phyloP scores from a whole-genome alignment of 176 grass and related monocot species.

The Themeda triandra region DNA sequence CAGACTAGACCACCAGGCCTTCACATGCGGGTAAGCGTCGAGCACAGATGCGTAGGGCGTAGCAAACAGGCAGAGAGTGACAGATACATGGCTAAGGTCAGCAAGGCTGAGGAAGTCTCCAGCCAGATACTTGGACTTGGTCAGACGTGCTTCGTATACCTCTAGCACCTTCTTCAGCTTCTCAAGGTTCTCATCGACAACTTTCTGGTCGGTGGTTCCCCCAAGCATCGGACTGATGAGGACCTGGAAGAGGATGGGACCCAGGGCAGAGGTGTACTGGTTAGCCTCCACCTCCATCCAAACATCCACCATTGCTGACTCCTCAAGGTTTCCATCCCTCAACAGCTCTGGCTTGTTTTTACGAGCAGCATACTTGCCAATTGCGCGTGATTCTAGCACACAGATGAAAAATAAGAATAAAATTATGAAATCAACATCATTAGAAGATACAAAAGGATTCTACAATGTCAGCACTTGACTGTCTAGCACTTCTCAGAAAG shows the following conservation, averaged over 20 bases:
- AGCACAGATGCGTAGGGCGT: constrained; percentile 43
- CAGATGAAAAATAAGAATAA: background rate
- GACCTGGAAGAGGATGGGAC: constrained; percentile 32
- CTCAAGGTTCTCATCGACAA: constrained; percentile 39
- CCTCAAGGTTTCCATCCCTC: constrained; percentile 26
- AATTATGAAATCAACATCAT: background rate
- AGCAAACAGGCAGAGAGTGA: constrained; percentile 29
- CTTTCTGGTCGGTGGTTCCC: constrained; percentile 32
- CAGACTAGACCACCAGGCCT: constrained; percentile 61
- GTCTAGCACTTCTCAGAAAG: too few species aligned
- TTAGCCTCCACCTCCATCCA: constrained; percentile 71
- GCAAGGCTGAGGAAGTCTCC: constrained; percentile 70
- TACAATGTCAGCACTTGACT: background rate
- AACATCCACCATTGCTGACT: constrained; percentile 57
- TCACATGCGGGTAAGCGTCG: constrained; percentile 47
- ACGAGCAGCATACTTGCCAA: constrained; percentile 47
- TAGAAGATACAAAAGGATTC: background rate
- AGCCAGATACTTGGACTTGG: constrained; percentile 50
- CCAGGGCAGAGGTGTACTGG: constrained; percentile 38
- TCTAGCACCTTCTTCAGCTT: constrained; percentile 57
- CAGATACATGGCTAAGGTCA: constrained; percentile 50
- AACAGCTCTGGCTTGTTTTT: constrained; percentile 64
- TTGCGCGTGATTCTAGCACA: constrained; percentile 52
- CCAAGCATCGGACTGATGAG: constrained; percentile 42
- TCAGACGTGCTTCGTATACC: constrained; percentile 52